These are phyloP conservation scores for Fusarium secorum DNA, from an alignment of 2,329 filamentous ascomycete genomes.

Conservation along the genomic window DNA sequence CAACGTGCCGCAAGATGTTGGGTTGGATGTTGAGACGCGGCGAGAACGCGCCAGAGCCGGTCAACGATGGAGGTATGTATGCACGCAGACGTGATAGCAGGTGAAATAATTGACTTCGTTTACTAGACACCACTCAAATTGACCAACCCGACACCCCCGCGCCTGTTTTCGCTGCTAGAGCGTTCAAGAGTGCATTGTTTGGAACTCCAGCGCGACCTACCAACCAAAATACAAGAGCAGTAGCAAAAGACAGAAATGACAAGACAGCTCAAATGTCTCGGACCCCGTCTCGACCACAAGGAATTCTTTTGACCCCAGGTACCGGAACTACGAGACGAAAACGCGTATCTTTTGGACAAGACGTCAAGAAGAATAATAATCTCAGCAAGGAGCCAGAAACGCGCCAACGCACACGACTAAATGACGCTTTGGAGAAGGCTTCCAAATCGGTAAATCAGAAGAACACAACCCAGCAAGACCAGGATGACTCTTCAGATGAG, in stretches of 20 bases:
- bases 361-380: constrained; percentile 56
- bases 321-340: constrained; percentile 68
- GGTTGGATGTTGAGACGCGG: constrained; percentile 65
- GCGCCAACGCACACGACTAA: constrained; percentile 53
- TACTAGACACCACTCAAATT: constrained; percentile 54
- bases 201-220: constrained; percentile 60
- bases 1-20: constrained; percentile 54
- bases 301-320: constrained; percentile 71
- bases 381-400: constrained; percentile 40
- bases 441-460: constrained; percentile 22
- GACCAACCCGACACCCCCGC: constrained; percentile 71
- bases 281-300: constrained; percentile 61
- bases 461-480: constrained; percentile 8
- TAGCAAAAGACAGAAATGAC: constrained; percentile 35
- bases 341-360: constrained; percentile 70
- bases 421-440: constrained; percentile 54
- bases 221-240: constrained; percentile 43
- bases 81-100: background rate
- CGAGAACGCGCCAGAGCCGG: constrained; percentile 49
- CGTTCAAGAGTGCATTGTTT: constrained; percentile 70
- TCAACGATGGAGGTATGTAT: constrained; percentile 44
- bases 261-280: constrained; percentile 44
- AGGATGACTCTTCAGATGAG: constrained; percentile 48
- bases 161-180: constrained; percentile 71
- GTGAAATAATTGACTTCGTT: background rate